phyloP scores from a whole-genome alignment of 2,329 filamentous ascomycete genomes.

The Fusarium camptoceras region DNA sequence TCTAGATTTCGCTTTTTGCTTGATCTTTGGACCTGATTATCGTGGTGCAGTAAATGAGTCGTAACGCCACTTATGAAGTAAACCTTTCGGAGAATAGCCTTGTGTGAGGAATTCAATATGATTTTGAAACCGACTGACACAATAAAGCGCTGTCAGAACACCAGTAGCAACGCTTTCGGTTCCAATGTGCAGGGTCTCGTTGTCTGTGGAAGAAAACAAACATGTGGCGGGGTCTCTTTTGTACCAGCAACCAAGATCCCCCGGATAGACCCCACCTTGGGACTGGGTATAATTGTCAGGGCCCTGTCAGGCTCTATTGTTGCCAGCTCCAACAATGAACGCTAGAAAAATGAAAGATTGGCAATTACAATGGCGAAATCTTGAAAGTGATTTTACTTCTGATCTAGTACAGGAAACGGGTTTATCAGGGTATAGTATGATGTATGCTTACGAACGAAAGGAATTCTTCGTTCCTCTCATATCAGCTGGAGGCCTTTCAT shows the following conservation, averaged over 20 bases:
- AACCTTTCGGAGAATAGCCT: not conserved
- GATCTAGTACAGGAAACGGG: not conserved
- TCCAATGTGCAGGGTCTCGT: constrained; percentile 6
- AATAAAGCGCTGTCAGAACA: not conserved
- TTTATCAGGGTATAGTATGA: not conserved
- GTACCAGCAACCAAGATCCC: constrained; percentile 37
- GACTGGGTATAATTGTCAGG: not conserved
- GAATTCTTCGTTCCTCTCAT: not conserved
- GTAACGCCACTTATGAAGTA: not conserved
- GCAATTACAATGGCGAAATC: not conserved
- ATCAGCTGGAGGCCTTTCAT: not conserved
- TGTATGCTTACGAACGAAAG: not conserved
- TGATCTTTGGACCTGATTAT: constrained; percentile 18
- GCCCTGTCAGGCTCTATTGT: constrained; percentile 5
- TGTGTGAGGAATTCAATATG: not conserved
- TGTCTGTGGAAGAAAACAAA: constrained; percentile 38
- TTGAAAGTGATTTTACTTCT: no score
- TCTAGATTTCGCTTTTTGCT: constrained; percentile 11
- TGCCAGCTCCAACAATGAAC: constrained; percentile 1
- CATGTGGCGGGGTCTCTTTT: constrained; percentile 40
- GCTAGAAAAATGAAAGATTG: not conserved
- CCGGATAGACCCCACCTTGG: constrained; percentile 32
- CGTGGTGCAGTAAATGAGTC: not conserved
- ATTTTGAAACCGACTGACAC: not conserved
- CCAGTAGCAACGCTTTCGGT: not conserved